Conservation (phyloP, 768 basidiomycete species). For the Boletus insuetus region DNA sequence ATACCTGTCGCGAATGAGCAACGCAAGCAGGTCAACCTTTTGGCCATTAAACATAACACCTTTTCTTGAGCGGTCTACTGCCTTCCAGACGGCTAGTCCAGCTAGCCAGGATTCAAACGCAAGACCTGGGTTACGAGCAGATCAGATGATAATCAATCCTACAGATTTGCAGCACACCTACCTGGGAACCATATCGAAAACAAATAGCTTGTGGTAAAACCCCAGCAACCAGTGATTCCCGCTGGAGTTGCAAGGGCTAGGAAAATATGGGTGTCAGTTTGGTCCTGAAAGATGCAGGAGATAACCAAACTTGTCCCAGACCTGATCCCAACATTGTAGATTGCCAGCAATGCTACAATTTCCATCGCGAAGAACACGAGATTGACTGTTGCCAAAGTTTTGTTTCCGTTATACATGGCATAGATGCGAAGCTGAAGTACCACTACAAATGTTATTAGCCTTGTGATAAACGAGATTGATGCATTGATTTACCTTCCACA, state of each 20-base stretch:
- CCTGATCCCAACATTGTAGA: not conserved
- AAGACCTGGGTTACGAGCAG: not conserved
- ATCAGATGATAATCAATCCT: no score
- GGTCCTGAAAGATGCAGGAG: not conserved
- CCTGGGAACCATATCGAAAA: constrained; percentile 2
- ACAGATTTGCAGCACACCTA: not conserved
- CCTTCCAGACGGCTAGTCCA: not conserved
- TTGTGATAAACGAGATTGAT: not conserved
- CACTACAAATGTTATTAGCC: not conserved
- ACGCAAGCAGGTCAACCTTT: not conserved
- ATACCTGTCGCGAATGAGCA: constrained; percentile 1
- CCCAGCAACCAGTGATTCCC: not conserved
- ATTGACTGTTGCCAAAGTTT: not conserved
- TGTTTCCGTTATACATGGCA: constrained; percentile 1
- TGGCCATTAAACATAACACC: not conserved
- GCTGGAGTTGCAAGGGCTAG: not conserved
- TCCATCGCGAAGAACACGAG: not conserved
- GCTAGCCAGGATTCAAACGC: constrained; percentile 1
- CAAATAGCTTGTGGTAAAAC: not conserved
- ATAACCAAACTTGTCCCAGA: not conserved
- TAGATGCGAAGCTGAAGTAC: not conserved
- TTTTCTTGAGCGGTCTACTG: not conserved
- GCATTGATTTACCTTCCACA: not conserved
- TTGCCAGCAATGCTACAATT: not conserved
- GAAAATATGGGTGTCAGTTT: not conserved